A percentile compares a stretch with the other conserved stretches of the same genome.
These are phyloP conservation scores for Camellia japonica DNA, from an alignment of 148 eudicot genomes.

Conservation along the genomic window DNA sequence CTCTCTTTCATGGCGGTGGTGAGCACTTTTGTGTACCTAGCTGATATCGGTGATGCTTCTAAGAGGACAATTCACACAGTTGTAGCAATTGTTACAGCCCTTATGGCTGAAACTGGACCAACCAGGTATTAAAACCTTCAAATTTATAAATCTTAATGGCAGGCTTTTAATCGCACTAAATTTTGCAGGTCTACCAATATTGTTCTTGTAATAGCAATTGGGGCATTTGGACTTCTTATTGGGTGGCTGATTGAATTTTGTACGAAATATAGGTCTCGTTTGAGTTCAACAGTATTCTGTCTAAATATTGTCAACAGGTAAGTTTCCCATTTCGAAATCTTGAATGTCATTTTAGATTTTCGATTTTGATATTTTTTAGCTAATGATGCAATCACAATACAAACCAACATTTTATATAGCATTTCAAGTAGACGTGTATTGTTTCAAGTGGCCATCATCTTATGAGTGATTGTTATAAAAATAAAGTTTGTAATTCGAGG, in stretches of 20 bases:
- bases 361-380: background rate
- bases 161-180: conserved; percentile 19
- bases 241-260: conserved; percentile 79
- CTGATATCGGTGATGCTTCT: conserved; percentile 67
- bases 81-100: conserved; percentile 74
- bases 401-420: background rate
- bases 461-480: background rate
- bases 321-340: background rate
- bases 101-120: conserved; percentile 80
- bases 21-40: conserved; percentile 82
- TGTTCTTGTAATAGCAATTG: conserved; percentile 61
- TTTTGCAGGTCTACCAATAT: conserved; percentile 74
- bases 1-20: conserved; percentile 97
- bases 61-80: conserved; percentile 84
- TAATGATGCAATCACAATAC: background rate
- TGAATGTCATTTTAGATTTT: background rate
- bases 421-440: background rate
- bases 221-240: conserved; percentile 59
- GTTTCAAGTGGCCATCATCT: background rate
- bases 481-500: background rate
- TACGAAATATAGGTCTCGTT: conserved; percentile 48
- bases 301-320: conserved; percentile 50
- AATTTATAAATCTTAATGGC: background rate
- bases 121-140: conserved; percentile 52
- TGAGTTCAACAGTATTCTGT: conserved; percentile 40